phyloP scores from a whole-genome alignment of 345 rosid species.

The Iberis pinnata region DNA sequence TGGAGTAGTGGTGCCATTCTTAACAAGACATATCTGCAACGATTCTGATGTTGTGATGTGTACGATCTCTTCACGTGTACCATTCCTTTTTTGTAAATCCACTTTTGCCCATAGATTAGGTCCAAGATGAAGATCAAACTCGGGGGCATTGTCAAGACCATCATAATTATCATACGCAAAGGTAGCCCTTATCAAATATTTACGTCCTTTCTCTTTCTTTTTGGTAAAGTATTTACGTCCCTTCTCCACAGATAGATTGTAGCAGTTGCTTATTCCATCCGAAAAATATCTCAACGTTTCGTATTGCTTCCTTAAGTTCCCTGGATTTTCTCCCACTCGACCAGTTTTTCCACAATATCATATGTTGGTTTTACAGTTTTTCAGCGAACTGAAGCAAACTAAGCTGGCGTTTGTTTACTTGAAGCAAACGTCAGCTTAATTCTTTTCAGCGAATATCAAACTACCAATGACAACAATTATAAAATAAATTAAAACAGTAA shows the following conservation, averaged over 20 bases:
- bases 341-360: too few relatives aligned
- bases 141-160: constrained; percentile 2
- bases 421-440: too few relatives aligned
- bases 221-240: constrained; percentile 21
- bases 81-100: background rate
- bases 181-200: constrained; percentile 27
- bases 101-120: constrained; percentile 35
- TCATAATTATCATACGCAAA: constrained; percentile 45
- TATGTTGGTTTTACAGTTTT: too few relatives aligned
- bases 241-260: constrained; percentile 19
- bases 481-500: too few relatives aligned
- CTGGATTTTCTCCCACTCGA: too few relatives aligned
- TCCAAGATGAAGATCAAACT: constrained; percentile 38
- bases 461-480: too few relatives aligned
- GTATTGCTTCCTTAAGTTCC: too few relatives aligned
- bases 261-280: constrained; percentile 35
- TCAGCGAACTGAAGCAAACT: too few relatives aligned
- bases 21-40: constrained; percentile 44
- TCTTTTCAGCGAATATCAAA: too few relatives aligned
- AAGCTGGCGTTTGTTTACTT: too few relatives aligned
- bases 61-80: constrained; percentile 20
- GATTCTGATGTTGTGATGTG: constrained; percentile 27
- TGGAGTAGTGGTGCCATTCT: constrained; percentile 33
- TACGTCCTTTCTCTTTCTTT: too few relatives aligned
- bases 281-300: constrained; percentile 37